Percentiles rank a stretch among this genome's conserved stretches.
These are phyloP conservation scores for Cucurbita argyrosperma DNA, from an alignment of 306 rosid genomes.

Conservation along the genomic window DNA sequence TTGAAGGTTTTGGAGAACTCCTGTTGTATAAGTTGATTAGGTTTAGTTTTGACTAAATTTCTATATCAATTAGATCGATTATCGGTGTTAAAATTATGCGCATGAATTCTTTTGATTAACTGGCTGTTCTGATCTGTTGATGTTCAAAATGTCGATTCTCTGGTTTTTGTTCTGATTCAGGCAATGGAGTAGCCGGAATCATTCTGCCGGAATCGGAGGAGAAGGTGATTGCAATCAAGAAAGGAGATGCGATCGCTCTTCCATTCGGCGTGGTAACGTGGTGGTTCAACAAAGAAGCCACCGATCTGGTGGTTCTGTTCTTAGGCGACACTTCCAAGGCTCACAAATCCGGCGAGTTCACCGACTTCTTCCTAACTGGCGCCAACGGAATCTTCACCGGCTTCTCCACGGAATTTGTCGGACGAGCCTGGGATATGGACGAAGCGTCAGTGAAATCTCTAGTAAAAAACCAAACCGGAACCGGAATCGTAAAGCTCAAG, in stretches of 20 bases:
- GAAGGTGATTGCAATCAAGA: constrained; percentile 57
- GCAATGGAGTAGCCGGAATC: constrained; percentile 48
- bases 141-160: too few species aligned
- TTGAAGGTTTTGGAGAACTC: too few species aligned
- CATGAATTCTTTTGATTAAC: too few species aligned
- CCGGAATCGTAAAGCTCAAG: constrained; percentile 24
- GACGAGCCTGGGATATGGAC: constrained; percentile 69
- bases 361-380: constrained; percentile 51
- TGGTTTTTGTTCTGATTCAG: constrained; percentile 8
- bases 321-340: constrained; percentile 64
- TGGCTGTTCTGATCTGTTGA: too few species aligned
- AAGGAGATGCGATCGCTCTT: constrained; percentile 77
- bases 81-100: too few species aligned
- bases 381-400: constrained; percentile 64
- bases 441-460: constrained; percentile 36
- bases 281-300: constrained; percentile 67
- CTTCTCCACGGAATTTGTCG: constrained; percentile 52
- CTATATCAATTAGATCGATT: background rate
- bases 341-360: constrained; percentile 73
- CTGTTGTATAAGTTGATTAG: too few species aligned
- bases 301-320: constrained; percentile 56
- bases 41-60: too few species aligned
- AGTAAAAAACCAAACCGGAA: constrained; percentile 35
- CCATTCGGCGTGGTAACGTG: constrained; percentile 78
- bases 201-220: constrained; percentile 61